Evolutionary conservation across 2,329 filamentous ascomycete genomes (phyloP), one percentile per base, ranked within the genome.

Genomic region (Incumbomyces lentus): DNA sequence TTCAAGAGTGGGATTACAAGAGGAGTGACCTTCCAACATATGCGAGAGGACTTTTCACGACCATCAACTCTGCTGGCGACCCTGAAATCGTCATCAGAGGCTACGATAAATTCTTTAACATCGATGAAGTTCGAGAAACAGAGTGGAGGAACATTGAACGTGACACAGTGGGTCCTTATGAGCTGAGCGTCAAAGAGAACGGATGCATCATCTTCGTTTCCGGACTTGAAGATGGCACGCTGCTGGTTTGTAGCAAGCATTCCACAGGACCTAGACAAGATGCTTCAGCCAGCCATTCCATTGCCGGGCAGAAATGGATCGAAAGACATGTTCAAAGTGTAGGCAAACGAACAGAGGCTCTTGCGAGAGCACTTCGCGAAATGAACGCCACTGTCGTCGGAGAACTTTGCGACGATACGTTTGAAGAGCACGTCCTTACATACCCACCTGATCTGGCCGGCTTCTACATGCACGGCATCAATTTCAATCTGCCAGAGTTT

Each of bases 81-180:
- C 69, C 78, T 11, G 86, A 95, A 64, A 95, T 98, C 56, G 84
- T 77, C 1, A 79, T 87, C 40, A 78, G 92, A 57, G 92, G 92
- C 43, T 98, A 98, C 66, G 90, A 98, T 73, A 98, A 98, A 67
- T 98, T 98, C 71, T 98, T 98, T 78, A 98, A 98, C 58, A 76
- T 86, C 34, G 78, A 78, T 42, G 92, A 98, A 67, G 83, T 94
- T 6, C 65, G 70, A 39, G 79, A 84, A 54, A 98, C 92, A 2
- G 76, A 81, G 58, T 98, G 92, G 92, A 64, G 71, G 13, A 85
- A 83, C 59, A 86, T 98, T 50, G 72, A 83, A 60, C 66, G 67
- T 22, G 75, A 84, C 47, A 96, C 92, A 1, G 70, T 78, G 53
- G 88, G 87, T 0, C 92, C 92, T 0, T 98, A 96, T 58, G 92